Base-by-base conservation (phyloP, 2,329 filamentous ascomycete species). In the Lasiodiplodia gonubiensis region DNA sequence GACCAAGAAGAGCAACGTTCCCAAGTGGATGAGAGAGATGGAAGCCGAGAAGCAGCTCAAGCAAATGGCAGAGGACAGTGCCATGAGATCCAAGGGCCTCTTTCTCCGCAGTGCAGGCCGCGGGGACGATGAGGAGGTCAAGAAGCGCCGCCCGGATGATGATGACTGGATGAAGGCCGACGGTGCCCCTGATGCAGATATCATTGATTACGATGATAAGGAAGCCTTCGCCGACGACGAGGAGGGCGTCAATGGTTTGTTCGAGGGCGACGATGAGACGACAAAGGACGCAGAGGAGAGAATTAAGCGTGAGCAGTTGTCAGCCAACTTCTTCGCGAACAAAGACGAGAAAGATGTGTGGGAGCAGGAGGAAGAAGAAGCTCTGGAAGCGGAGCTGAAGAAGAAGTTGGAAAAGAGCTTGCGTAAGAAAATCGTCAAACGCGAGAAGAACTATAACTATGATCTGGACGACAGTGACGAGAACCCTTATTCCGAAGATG, bases 391-490 rank as follows among this genome's bases (percentile, higher is more conserved):
- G 71, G 86, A 92, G 68, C 85, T 88, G 69, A 83, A 88, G 69
- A 91, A 89, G 77, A 87, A 88, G 70, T 85, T 91, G 67, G 91
- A 93, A 69, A 96, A 94, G 78, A 84, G 87, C 54, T 86, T 93
- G 5, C 89, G 91, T 68, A 97, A 96, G 79, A 89, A 91, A 12
- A 84, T 98, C 12, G 89, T 90, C 72, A 94, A 92, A 80, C 87
- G 92, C 64, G 95, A 97, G 79, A 91, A 92, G 78, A 92, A 96
- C 72, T 90, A 89, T 71, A 91, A 95, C 70, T 97, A 97, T 75
- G 92, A 92, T 73, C 10, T 63, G 37, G 91, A 89, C 71, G 92
- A 92, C 63, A 86, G 85, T 67, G 82, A 82, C 37, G 86, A 89
- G 80, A 87, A 74, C 51, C 70, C 72, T 21, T 80, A 79, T 61